These are phyloP conservation scores for Tolypocladium pustulatum DNA, from an alignment of 2,329 filamentous ascomycete species.

Conservation along the genomic window DNA sequence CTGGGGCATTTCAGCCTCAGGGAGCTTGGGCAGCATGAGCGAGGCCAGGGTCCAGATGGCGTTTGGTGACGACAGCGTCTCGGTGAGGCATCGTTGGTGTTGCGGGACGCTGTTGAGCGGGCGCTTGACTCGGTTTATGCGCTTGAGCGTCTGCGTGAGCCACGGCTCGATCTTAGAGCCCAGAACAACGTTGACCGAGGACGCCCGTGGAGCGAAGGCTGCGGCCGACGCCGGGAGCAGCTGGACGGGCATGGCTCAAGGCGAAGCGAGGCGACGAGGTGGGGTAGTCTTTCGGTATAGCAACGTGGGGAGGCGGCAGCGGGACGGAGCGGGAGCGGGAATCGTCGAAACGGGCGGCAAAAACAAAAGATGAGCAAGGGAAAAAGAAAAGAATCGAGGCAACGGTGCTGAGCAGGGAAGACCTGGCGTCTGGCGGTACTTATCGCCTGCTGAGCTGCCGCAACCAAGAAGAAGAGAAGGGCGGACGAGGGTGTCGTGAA, in stretches of 20 bases:
- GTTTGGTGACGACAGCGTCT: conserved; percentile 78
- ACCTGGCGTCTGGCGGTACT: conserved; percentile 9
- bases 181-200: conserved; percentile 89
- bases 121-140: conserved; percentile 93
- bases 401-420: conserved; percentile 39
- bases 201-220: conserved; percentile 83
- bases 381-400: conserved; percentile 33
- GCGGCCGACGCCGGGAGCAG: conserved; percentile 90
- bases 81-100: conserved; percentile 89
- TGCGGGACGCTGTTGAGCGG: conserved; percentile 94
- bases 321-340: conserved; percentile 7
- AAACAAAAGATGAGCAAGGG: conserved; percentile 27
- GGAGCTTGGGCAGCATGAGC: conserved; percentile 82
- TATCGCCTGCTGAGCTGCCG: conserved; percentile 49
- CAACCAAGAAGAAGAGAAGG: conserved; percentile 46
- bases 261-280: neutral
- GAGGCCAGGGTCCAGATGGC: conserved; percentile 94
- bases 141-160: conserved; percentile 93
- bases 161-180: conserved; percentile 88
- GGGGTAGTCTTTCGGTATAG: neutral
- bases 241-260: conserved; percentile 56
- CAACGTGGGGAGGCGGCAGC: conserved; percentile 6
- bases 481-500: conserved; percentile 48
- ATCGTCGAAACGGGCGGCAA: conserved; percentile 26
- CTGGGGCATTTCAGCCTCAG: conserved; percentile 72